Conservation (phyloP, 257 asterid genomes). For the Pogostemon cablin region DNA sequence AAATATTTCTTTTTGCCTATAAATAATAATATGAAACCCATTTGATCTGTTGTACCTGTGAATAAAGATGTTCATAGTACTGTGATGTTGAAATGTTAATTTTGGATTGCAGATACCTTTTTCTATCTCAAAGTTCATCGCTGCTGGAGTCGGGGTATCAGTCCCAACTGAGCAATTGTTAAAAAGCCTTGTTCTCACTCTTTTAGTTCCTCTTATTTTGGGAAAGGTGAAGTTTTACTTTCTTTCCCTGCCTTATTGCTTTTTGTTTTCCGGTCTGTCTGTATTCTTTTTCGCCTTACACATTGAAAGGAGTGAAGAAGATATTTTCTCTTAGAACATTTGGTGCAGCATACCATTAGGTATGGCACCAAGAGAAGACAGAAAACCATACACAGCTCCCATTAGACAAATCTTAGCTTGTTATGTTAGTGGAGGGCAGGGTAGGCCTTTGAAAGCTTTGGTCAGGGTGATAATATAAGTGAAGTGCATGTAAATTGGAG, state of each 20-base stretch:
- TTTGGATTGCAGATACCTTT: conserved; percentile 66
- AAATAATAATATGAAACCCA: background rate
- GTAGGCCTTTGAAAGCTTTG: background rate
- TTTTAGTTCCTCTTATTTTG: conserved; percentile 77
- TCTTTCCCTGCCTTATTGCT: conserved; percentile 15
- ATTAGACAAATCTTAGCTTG: background rate
- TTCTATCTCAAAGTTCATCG: conserved; percentile 75
- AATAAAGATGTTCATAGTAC: conserved; percentile 25
- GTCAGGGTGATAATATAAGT: background rate
- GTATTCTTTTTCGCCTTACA: conserved; percentile 5
- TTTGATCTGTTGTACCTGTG: conserved; percentile 1
- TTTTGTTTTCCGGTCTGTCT: conserved; percentile 1
- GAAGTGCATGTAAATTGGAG: background rate
- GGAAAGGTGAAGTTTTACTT: conserved; percentile 66
- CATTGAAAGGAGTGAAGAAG: conserved; percentile 5
- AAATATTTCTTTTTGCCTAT: background rate
- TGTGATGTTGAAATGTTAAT: conserved; percentile 32
- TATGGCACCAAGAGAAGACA: background rate
- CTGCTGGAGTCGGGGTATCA: conserved; percentile 83
- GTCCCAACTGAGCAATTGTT: conserved; percentile 70
- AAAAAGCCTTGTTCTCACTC: conserved; percentile 82
- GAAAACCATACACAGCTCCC: background rate
- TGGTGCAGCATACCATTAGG: conserved; percentile 20
- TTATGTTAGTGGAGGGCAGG: background rate
- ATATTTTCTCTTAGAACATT: conserved; percentile 8